These are phyloP conservation scores for Stylonectria norvegica DNA, from an alignment of 2,329 filamentous ascomycete species.

Conservation along the genomic window DNA sequence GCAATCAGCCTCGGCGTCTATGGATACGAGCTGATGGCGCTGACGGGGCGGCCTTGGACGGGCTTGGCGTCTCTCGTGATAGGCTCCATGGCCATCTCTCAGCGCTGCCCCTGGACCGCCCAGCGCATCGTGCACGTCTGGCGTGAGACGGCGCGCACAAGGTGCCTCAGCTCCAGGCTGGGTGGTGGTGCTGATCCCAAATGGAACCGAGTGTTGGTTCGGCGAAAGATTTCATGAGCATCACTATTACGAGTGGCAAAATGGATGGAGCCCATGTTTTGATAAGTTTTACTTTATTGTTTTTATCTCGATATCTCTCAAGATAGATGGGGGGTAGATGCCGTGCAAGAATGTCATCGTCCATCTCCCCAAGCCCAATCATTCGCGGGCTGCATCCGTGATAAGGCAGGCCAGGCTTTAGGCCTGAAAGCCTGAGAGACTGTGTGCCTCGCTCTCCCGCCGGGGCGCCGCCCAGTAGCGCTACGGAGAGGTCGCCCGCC, in stretches of 20 bases:
- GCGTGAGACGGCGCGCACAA: no score
- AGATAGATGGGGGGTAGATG: no score
- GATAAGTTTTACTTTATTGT: no score
- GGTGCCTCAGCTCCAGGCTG: no score
- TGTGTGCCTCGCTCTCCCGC: neutral
- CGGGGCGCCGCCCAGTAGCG: neutral
- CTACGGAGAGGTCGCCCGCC: neutral
- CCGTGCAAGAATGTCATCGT: no score
- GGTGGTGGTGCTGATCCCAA: no score
- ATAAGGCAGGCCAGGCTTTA: neutral
- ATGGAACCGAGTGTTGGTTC: no score
- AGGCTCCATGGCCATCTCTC: neutral
- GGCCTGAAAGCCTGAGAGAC: neutral
- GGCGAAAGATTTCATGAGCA: no score
- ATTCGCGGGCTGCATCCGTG: neutral
- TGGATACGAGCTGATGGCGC: neutral
- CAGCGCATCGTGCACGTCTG: neutral
- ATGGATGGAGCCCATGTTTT: no score
- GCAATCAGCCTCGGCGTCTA: no score
- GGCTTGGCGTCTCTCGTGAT: neutral
- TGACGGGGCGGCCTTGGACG: neutral
- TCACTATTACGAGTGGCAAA: no score
- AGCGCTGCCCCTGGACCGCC: neutral
- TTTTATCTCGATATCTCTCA: no score
- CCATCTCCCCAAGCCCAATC: neutral